A percentile compares a stretch with the other conserved stretches of the same genome.
These are phyloP conservation scores for Leccinum incarnatum DNA, from an alignment of 768 basidiomycete genomes.

Conservation along the genomic window DNA sequence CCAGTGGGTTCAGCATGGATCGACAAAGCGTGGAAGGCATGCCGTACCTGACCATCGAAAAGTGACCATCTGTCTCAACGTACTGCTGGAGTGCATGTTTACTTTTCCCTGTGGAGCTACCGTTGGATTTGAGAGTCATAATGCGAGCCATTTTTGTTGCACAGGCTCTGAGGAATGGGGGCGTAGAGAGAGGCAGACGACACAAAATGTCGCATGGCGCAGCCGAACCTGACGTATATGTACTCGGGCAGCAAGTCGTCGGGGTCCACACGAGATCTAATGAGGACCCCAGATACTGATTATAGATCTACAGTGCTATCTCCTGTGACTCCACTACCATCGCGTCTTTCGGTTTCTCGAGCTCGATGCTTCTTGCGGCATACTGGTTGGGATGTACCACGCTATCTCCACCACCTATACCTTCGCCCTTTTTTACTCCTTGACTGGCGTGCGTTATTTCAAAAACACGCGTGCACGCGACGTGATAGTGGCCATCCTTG, in stretches of 20 bases:
- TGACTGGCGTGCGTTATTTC: slow-evolving; percentile 79
- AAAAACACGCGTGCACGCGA: slow-evolving; percentile 96
- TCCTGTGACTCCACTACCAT: slow-evolving; percentile 41
- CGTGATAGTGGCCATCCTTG: slow-evolving; percentile 81
- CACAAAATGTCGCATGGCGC: slow-evolving; percentile 21
- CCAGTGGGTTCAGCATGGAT: slow-evolving; percentile 18
- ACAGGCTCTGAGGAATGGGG: slow-evolving; percentile 1
- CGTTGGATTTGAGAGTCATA: slow-evolving; percentile 30
- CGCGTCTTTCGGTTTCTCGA: slow-evolving; percentile 45
- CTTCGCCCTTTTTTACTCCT: slow-evolving; percentile 86
- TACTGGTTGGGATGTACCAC: slow-evolving; percentile 96
- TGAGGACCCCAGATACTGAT: slow-evolving; percentile 22
- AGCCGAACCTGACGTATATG: slow-evolving; percentile 10
- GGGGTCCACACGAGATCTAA: slow-evolving; percentile 14
- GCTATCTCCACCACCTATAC: slow-evolving; percentile 79
- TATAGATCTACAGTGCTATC: neutral
- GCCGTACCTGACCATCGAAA: slow-evolving; percentile 88
- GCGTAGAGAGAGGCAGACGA: slow-evolving; percentile 26
- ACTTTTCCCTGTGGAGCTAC: slow-evolving; percentile 7
- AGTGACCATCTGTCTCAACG: slow-evolving; percentile 89
- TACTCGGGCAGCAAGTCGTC: neutral
- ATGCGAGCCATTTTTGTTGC: slow-evolving; percentile 23
- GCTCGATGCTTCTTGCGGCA: slow-evolving; percentile 67
- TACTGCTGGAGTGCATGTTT: slow-evolving; percentile 69
- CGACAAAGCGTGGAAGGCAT: slow-evolving; percentile 3